Conservation (phyloP, 2,329 filamentous ascomycete species). For the Arthrobotrys iridis region DNA sequence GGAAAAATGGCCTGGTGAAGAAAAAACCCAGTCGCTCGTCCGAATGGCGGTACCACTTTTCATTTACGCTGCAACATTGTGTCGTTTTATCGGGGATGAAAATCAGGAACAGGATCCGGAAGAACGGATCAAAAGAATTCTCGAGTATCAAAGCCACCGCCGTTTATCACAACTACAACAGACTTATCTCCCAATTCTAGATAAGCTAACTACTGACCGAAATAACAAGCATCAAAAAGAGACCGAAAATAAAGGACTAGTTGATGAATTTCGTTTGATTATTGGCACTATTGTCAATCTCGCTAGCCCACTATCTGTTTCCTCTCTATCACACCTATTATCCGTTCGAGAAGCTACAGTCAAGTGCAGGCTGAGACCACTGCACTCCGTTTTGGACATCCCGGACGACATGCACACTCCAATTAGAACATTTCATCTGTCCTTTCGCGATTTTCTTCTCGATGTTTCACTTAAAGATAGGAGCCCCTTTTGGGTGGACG, state of each 20-base stretch:
- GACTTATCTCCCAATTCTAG: conserved; percentile 7
- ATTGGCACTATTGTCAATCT: conserved; percentile 7
- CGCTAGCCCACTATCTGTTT: conserved; percentile 1
- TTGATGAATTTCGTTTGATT: background rate
- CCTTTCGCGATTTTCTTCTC: conserved; percentile 17
- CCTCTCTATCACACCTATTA: background rate
- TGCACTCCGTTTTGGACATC: conserved; percentile 10
- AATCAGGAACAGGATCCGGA: conserved; percentile 14
- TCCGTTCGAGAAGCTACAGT: background rate
- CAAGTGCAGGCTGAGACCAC: background rate
- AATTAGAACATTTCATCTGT: conserved; percentile 20
- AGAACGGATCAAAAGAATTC: conserved; percentile 8
- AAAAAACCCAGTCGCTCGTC: conserved; percentile 52
- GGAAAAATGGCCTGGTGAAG: conserved; percentile 55
- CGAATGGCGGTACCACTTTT: conserved; percentile 56
- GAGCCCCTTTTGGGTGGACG: conserved; percentile 31
- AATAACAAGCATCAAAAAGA: background rate
- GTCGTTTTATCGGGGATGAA: conserved; percentile 57
- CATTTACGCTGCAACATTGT: conserved; percentile 59
- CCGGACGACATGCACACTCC: background rate
- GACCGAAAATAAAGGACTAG: background rate
- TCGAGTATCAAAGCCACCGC: conserved; percentile 2
- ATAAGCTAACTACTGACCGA: background rate
- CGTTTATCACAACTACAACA: background rate
- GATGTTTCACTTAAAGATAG: background rate